These are phyloP conservation scores for slime mould (Dictyostelium discoideum) DNA, from an alignment of 78 protist species.

Conservation along the genomic window DNA sequence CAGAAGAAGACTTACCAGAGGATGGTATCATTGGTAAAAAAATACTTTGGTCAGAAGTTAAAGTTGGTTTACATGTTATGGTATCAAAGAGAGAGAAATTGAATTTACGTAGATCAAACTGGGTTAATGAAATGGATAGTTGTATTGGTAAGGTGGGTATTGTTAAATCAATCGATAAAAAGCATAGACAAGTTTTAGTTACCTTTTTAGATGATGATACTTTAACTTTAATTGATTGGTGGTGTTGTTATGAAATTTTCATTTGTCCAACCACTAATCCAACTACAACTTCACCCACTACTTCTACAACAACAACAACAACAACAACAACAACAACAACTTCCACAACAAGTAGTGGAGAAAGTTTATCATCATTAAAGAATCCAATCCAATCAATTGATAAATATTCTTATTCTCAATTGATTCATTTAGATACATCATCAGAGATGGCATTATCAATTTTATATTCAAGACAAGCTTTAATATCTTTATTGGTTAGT, in stretches of 20 bases:
- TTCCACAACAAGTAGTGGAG: background rate
- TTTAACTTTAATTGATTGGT: slow-evolving; percentile 50
- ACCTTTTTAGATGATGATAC: slow-evolving; percentile 46
- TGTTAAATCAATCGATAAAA: slow-evolving; percentile 50
- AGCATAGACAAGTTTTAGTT: slow-evolving; percentile 44
- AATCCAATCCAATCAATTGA: slow-evolving; percentile 54
- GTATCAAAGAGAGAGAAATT: slow-evolving; percentile 45
- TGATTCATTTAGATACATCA: slow-evolving; percentile 43
- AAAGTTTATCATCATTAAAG: background rate
- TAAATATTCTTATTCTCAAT: slow-evolving; percentile 28
- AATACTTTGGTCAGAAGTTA: slow-evolving; percentile 27
- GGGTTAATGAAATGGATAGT: slow-evolving; percentile 79
- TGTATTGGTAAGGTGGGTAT: slow-evolving; percentile 68
- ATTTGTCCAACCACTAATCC: slow-evolving; percentile 19
- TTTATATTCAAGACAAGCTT: slow-evolving; percentile 43
- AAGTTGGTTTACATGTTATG: slow-evolving; percentile 57
- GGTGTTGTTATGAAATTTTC: slow-evolving; percentile 54
- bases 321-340: background rate
- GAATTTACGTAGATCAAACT: slow-evolving; percentile 29
- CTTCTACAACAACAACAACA: background rate
- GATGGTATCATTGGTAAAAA: slow-evolving; percentile 49
- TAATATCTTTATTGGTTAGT: slow-evolving; percentile 43
- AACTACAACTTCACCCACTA: background rate
- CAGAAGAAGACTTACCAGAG: slow-evolving; percentile 36
- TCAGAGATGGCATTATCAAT: slow-evolving; percentile 68